Evolutionary conservation across 345 rosid genomes (phyloP), one percentile per base, ranked within the genome.

Genomic region (Xanthoceras sorbifolium): DNA sequence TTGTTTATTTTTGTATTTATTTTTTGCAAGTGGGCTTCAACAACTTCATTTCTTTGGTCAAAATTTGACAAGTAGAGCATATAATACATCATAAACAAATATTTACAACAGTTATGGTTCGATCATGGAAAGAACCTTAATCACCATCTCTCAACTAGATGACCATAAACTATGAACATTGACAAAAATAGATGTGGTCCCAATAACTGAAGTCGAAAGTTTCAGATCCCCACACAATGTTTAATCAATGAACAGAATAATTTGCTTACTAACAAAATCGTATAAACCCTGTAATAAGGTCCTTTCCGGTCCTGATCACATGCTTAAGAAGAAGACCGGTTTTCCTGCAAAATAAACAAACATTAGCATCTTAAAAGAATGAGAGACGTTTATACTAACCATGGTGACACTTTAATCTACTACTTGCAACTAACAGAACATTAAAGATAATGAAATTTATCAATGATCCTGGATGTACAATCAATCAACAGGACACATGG

Each of bases 71-170:
- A 32, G 14, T 9, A 17, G 23, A n/a, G 60, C 62, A 74, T 32
- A 64, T 50, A n/a, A 44, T 23, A 50, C 25, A 64, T 31, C 9
- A 31, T 36, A n/a, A 64, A 40, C 1, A 25, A 34, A 44, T 75
- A 85, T 78, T 55, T 78, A 85, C 88, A 83, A 31, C 17, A 46
- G 26, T 67, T n/a, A 28, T 63, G 75, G 71, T 82, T 76, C 60
- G 26, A 44, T 69, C 31, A 20, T 76, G 67, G 61, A 50, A 26
- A 68, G 54, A 66, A 65, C 55, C 64, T 40, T 44, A 60, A 63
- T 31, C 34, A 60, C 50, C 57, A 44, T 46, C 54, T 25, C 46
- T 52, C 32, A 71, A 31, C 70, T 50, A 31, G 2, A 34, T 38
- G 0, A 55, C 25, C 2, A 46, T 42, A 40, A 31, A 38, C 17